These are phyloP conservation scores for Phytophthora rubi DNA, from an alignment of 352 stramenopile genomes.

Conservation along the genomic window DNA sequence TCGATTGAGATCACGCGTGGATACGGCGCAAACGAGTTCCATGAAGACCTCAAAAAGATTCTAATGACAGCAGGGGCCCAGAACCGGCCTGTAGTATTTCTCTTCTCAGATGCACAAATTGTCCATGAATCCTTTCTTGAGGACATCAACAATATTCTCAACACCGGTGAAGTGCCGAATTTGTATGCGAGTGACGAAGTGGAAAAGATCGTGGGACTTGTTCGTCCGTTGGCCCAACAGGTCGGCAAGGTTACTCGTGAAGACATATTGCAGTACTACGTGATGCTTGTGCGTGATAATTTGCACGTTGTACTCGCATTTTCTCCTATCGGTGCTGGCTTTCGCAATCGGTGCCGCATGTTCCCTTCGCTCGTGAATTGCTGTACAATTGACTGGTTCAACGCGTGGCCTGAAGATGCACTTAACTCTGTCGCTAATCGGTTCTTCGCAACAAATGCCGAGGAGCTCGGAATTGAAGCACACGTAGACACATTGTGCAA, in stretches of 20 bases:
- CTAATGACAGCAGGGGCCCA: slow-evolving; percentile 89
- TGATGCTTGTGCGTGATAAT: slow-evolving; percentile 93
- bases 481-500: slow-evolving; percentile 91
- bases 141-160: slow-evolving; percentile 96
- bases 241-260: slow-evolving; percentile 86
- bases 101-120: slow-evolving; percentile 95
- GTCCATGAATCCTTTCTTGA: slow-evolving; percentile 94
- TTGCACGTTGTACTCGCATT: slow-evolving; percentile 95
- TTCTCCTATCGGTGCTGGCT: slow-evolving; percentile 92
- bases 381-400: slow-evolving; percentile 97
- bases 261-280: slow-evolving; percentile 88
- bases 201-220: slow-evolving; percentile 89
- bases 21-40: slow-evolving; percentile 91
- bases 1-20: slow-evolving; percentile 94
- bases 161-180: slow-evolving; percentile 94
- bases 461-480: slow-evolving; percentile 88
- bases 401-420: slow-evolving; percentile 94
- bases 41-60: slow-evolving; percentile 93
- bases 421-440: slow-evolving; percentile 91
- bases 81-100: slow-evolving; percentile 90
- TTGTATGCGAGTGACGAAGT: slow-evolving; percentile 92
- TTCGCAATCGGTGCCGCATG: slow-evolving; percentile 93
- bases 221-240: slow-evolving; percentile 79
- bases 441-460: slow-evolving; percentile 87
- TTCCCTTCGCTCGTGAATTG: slow-evolving; percentile 96